Evolutionary conservation across 2,329 filamentous ascomycete species (phyloP).

Genomic region (Penicillium paneum): DNA sequence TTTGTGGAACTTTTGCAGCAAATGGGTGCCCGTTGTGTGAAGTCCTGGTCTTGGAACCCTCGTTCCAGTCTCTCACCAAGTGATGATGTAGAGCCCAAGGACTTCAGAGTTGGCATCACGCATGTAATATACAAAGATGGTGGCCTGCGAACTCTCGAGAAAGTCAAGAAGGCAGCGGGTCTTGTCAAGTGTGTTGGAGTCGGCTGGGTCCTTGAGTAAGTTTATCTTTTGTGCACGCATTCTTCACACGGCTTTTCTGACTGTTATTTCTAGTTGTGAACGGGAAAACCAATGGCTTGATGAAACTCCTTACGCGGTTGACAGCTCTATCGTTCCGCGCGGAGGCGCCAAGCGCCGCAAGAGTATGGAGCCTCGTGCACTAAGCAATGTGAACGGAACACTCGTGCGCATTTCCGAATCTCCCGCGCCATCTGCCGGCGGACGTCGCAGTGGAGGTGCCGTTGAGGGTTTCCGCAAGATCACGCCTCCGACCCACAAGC

Average conservation of each 20-base stretch:
- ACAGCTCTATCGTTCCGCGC: constrained; percentile 64
- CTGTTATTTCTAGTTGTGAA: constrained; percentile 58
- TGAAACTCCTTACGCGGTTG: constrained; percentile 66
- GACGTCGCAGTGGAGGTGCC: constrained; percentile 31
- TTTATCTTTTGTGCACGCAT: constrained; percentile 22
- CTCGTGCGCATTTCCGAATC: constrained; percentile 45
- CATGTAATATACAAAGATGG: constrained; percentile 92
- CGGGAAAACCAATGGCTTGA: constrained; percentile 73
- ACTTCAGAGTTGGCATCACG: constrained; percentile 68
- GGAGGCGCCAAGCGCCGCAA: constrained; percentile 70
- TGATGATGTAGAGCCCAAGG: constrained; percentile 32
- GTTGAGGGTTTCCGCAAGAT: constrained; percentile 35
- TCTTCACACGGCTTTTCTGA: constrained; percentile 9
- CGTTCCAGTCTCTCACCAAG: constrained; percentile 39
- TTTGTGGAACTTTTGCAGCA: constrained; percentile 75
- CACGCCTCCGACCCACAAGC: constrained; percentile 29
- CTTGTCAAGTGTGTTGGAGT: constrained; percentile 83
- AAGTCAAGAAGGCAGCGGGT: constrained; percentile 68
- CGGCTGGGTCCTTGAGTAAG: constrained; percentile 84
- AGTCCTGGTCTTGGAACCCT: constrained; percentile 73
- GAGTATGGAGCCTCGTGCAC: constrained; percentile 73
- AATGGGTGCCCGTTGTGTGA: constrained; percentile 78
- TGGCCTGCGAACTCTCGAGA: constrained; percentile 73
- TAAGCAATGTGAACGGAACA: constrained; percentile 67
- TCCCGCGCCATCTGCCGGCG: constrained; percentile 26